Percentiles rank a stretch among this genome's conserved stretches.
Conservation (phyloP, 768 basidiomycete species). For the Neoboletus brunneissimus region DNA sequence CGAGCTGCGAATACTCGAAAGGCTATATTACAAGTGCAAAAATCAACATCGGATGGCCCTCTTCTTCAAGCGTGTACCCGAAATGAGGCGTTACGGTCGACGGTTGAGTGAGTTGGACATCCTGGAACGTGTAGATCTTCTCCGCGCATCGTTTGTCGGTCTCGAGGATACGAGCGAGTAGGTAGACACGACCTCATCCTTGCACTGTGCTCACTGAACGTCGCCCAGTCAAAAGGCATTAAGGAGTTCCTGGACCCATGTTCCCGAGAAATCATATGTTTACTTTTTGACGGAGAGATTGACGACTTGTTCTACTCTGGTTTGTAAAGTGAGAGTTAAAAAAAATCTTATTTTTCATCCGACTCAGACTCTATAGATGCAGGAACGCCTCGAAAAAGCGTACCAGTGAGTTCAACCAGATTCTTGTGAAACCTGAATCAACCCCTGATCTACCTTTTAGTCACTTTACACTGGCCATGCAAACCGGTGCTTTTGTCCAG, state of each 20-base stretch:
- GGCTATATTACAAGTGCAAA: slow-evolving; percentile 75
- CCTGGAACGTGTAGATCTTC: slow-evolving; percentile 20
- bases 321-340: slow-evolving; percentile 44
- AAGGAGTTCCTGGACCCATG: slow-evolving; percentile 64
- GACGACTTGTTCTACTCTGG: slow-evolving; percentile 34
- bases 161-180: slow-evolving; percentile 25
- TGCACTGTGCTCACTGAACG: not conserved
- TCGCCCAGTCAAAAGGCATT: slow-evolving; percentile 44
- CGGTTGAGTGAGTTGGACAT: slow-evolving; percentile 20
- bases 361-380: slow-evolving; percentile 38
- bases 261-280: slow-evolving; percentile 43
- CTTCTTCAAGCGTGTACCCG: slow-evolving; percentile 63
- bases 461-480: slow-evolving; percentile 60
- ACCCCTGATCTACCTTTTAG: slow-evolving; percentile 34
- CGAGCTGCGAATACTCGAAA: slow-evolving; percentile 52
- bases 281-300: slow-evolving; percentile 36
- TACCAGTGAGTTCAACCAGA: slow-evolving; percentile 45
- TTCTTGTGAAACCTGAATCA: not conserved
- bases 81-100: slow-evolving; percentile 49
- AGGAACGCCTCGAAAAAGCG: slow-evolving; percentile 43
- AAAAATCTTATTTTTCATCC: not conserved
- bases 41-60: slow-evolving; percentile 55
- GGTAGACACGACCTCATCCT: not conserved
- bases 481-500: slow-evolving; percentile 71
- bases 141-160: slow-evolving; percentile 31